Evolutionary conservation across 2,329 filamentous ascomycete species (phyloP).

Genomic region (Sporothrix pallida): DNA sequence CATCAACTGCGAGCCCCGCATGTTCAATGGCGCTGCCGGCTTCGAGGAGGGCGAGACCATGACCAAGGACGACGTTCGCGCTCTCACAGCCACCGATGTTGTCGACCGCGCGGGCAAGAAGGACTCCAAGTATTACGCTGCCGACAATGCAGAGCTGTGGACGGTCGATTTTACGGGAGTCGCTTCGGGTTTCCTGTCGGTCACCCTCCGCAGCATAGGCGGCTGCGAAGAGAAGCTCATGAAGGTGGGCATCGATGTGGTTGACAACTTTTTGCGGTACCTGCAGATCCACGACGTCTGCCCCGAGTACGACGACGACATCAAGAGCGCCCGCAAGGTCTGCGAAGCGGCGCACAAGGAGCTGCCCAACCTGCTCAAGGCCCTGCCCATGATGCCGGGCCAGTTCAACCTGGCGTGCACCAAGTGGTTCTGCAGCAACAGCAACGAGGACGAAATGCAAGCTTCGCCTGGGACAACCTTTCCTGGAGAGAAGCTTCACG

Average conservation of each 20-base stretch:
- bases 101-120: constrained; percentile 53
- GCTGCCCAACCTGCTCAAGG: constrained; percentile 62
- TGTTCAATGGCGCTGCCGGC: constrained; percentile 66
- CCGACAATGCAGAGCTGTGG: constrained; percentile 63
- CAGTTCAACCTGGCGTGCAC: constrained; percentile 79
- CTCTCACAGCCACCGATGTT: constrained; percentile 67
- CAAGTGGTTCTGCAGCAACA: constrained; percentile 62
- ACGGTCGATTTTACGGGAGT: constrained; percentile 80
- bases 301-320: constrained; percentile 73
- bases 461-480: no score
- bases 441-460: no score
- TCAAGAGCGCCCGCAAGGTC: constrained; percentile 68
- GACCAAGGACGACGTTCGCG: constrained; percentile 68
- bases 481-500: constrained; percentile 29
- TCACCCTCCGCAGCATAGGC: constrained; percentile 61
- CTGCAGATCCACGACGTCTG: constrained; percentile 84
- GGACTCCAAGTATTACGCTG: constrained; percentile 57
- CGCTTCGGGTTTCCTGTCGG: constrained; percentile 76
- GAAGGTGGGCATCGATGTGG: constrained; percentile 66
- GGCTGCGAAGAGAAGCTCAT: constrained; percentile 62
- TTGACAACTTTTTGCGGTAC: constrained; percentile 89
- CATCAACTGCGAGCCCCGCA: constrained; percentile 62
- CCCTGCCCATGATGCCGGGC: constrained; percentile 68
- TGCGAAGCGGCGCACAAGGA: constrained; percentile 72
- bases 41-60: constrained; percentile 57